Conservation (phyloP, 306 rosid genomes). For the Mimosa pudica region DNA sequence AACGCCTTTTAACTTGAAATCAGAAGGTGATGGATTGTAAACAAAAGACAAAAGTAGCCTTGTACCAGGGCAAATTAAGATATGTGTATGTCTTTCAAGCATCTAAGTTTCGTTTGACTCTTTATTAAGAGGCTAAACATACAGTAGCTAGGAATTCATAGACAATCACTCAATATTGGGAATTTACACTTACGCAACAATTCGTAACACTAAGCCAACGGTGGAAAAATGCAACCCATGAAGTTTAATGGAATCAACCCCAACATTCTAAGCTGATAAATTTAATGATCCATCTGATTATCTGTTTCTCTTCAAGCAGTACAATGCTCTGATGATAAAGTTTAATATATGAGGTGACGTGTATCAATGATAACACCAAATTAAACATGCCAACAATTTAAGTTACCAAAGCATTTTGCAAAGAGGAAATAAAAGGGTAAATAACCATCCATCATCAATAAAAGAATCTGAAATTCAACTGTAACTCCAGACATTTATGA, state of each 20-base stretch:
- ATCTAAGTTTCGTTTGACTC: background rate
- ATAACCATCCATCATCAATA: background rate
- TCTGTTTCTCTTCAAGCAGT: background rate
- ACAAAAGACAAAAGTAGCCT: background rate
- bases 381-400: background rate
- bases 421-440: background rate
- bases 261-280: background rate
- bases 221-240: background rate
- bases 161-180: background rate
- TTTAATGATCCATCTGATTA: background rate
- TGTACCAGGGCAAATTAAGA: background rate
- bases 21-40: background rate
- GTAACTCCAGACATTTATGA: background rate
- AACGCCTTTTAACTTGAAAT: background rate
- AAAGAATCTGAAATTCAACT: conserved; percentile 7
- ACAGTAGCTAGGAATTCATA: background rate
- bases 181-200: background rate
- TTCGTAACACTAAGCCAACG: background rate
- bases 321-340: background rate
- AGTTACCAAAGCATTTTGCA: background rate
- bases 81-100: background rate
- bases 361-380: background rate
- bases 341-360: background rate
- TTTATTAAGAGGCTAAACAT: background rate
- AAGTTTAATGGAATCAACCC: conserved; percentile 8